Percentiles rank a stretch among this genome's conserved stretches.
Evolutionary conservation across 2,329 filamentous ascomycete species (phyloP).

Genomic region (Hypoxylon sp.): DNA sequence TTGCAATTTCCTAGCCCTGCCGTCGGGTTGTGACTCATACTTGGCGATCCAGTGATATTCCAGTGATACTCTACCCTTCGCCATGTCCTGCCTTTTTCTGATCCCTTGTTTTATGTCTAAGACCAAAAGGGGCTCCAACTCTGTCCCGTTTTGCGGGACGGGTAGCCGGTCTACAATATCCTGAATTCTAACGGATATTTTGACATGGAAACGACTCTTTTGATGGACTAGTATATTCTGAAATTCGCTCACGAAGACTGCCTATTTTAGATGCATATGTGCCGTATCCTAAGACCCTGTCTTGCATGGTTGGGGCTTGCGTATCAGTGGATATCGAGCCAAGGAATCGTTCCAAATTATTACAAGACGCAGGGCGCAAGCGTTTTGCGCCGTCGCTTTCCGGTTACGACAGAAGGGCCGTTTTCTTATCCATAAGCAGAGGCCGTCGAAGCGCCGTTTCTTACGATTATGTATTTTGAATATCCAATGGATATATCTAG

Average conservation of each 20-base stretch:
- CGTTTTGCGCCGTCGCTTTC: constrained; percentile 30
- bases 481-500: constrained; percentile 19
- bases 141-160: constrained; percentile 27
- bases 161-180: constrained; percentile 17
- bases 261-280: constrained; percentile 10
- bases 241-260: constrained; percentile 35
- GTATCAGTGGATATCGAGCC: constrained; percentile 37
- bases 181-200: constrained; percentile 7
- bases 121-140: constrained; percentile 26
- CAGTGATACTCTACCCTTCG: constrained; percentile 12
- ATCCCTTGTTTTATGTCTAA: constrained; percentile 6
- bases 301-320: constrained; percentile 33
- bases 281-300: constrained; percentile 9
- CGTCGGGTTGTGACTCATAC: constrained; percentile 48
- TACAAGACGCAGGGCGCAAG: constrained; percentile 39
- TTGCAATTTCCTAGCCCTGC: constrained; percentile 31
- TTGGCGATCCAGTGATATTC: constrained; percentile 5
- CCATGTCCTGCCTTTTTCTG: constrained; percentile 37
- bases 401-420: constrained; percentile 22
- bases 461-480: constrained; percentile 23
- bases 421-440: neutral
- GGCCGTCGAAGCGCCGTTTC: constrained; percentile 5
- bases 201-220: constrained; percentile 15
- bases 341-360: constrained; percentile 14
- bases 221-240: constrained; percentile 11